These are phyloP conservation scores for Parmelia sp. DNA, from an alignment of 495 filamentous ascomycete species.

Conservation along the genomic window DNA sequence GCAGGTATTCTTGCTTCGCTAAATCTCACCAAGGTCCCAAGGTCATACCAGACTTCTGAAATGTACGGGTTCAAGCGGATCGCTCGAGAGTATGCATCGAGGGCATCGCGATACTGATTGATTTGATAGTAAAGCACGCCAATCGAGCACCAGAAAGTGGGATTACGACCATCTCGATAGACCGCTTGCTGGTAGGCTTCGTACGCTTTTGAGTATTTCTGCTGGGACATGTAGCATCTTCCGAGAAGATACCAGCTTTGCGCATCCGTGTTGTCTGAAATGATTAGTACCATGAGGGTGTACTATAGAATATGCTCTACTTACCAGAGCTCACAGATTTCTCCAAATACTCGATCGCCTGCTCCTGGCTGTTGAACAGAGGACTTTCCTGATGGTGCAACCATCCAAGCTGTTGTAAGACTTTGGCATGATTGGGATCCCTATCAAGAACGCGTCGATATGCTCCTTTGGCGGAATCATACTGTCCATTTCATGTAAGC, in stretches of 20 bases:
- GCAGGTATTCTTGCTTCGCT: constrained; percentile 12
- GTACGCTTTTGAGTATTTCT: constrained; percentile 98
- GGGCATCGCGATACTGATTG: constrained; percentile 97
- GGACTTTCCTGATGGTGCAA: constrained; percentile 92
- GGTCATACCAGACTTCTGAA: constrained; percentile 98
- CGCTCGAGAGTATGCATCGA: constrained; percentile 96
- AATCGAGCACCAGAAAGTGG: constrained; percentile 99
- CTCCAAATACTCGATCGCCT: constrained; percentile 94
- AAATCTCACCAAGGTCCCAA: constrained; percentile 83
- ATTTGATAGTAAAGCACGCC: constrained; percentile 99
- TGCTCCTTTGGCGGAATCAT: constrained; percentile 82
- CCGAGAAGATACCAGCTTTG: constrained; percentile 99
- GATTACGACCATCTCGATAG: constrained; percentile 95
- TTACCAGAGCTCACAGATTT: constrained; percentile 92
- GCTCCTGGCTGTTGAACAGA: constrained; percentile 82
- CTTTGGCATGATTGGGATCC: constrained; percentile 95
- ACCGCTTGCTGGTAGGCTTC: constrained; percentile 99
- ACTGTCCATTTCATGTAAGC: constrained; percentile 50
- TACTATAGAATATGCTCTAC: constrained; percentile 27
- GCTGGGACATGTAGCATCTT: constrained; percentile 98
- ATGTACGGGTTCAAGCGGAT: constrained; percentile 98
- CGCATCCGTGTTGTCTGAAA: constrained; percentile 79
- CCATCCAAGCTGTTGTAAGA: constrained; percentile 97
- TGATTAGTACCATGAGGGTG: constrained; percentile 8
- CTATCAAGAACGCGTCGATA: constrained; percentile 91